These are phyloP conservation scores for Scenedesmus sp. DNA, from an alignment of 163 green algal genomes.

Conservation along the genomic window DNA sequence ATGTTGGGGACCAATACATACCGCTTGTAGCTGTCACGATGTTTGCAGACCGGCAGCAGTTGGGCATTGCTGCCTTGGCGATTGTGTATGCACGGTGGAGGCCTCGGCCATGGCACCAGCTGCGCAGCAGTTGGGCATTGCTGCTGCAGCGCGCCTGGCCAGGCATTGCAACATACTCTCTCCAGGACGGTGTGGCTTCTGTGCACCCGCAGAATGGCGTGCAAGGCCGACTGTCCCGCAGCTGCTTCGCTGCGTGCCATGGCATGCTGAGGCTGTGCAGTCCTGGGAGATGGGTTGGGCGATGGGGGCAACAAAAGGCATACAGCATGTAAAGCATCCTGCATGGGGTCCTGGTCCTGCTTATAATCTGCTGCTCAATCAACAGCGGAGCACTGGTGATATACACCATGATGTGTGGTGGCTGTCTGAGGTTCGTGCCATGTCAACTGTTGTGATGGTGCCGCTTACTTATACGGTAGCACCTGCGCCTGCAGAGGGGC, in stretches of 20 bases:
- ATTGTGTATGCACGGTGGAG: neutral
- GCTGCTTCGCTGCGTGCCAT: neutral
- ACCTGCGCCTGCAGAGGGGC: neutral
- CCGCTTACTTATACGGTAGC: neutral
- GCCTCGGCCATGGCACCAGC: neutral
- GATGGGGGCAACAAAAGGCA: neutral
- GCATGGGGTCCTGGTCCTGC: neutral
- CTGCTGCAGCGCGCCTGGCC: slow-evolving; percentile 9
- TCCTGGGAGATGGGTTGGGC: neutral
- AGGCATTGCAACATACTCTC: neutral
- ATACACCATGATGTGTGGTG: neutral
- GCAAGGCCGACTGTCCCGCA: neutral
- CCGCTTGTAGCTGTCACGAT: neutral
- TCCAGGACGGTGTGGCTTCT: neutral
- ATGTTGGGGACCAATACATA: neutral
- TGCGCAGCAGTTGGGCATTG: slow-evolving; percentile 38
- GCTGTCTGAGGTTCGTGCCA: neutral
- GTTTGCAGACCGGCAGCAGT: neutral
- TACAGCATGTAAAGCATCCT: neutral
- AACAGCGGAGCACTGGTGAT: neutral
- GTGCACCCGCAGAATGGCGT: neutral
- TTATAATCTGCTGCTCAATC: neutral
- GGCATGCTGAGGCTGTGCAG: neutral
- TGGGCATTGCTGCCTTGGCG: neutral
- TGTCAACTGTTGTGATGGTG: neutral